Evolutionary conservation across 2,329 filamentous ascomycete species (phyloP).

Genomic region (Trichoderma citrinoviride): DNA sequence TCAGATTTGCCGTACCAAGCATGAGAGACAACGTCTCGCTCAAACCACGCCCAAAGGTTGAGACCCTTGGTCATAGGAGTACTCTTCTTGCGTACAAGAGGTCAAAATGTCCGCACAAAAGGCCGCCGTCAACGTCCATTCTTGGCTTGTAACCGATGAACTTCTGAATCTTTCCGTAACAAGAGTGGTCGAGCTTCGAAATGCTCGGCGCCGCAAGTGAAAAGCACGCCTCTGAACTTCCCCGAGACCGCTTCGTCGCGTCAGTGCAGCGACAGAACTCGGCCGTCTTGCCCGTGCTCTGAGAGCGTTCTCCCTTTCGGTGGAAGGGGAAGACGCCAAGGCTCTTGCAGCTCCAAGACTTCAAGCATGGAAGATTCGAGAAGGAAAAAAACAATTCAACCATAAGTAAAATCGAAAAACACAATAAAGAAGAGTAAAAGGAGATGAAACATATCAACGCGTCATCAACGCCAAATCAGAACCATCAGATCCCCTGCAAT

Average conservation of each 20-base stretch:
- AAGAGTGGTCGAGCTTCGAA: constrained; percentile 7
- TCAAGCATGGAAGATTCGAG: not conserved
- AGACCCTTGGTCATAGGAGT: constrained; percentile 1
- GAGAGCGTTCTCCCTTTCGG: not conserved
- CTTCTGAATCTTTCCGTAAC: constrained; percentile 10
- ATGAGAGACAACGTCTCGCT: constrained; percentile 4
- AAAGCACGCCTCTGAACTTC: not conserved
- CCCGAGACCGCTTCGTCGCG: not conserved
- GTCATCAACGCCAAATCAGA: constrained; percentile 45
- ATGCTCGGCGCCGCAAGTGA: not conserved
- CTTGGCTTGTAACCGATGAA: constrained; percentile 19
- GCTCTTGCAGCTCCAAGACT: constrained; percentile 2
- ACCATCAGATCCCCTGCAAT: constrained; percentile 33
- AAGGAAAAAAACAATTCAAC: not conserved
- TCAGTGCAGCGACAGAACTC: not conserved
- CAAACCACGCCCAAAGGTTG: constrained; percentile 1
- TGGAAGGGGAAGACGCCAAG: not conserved
- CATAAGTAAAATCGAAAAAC: constrained; percentile 13
- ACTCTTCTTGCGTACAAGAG: constrained; percentile 15
- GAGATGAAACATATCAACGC: constrained; percentile 37
- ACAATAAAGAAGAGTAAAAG: constrained; percentile 13
- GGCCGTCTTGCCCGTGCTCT: not conserved
- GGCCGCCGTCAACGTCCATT: constrained; percentile 19
- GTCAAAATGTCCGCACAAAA: constrained; percentile 20
- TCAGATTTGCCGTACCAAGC: constrained; percentile 18